Evolutionary conservation across 495 filamentous ascomycete genomes (phyloP).

Genomic region (Neurospora sp.): DNA sequence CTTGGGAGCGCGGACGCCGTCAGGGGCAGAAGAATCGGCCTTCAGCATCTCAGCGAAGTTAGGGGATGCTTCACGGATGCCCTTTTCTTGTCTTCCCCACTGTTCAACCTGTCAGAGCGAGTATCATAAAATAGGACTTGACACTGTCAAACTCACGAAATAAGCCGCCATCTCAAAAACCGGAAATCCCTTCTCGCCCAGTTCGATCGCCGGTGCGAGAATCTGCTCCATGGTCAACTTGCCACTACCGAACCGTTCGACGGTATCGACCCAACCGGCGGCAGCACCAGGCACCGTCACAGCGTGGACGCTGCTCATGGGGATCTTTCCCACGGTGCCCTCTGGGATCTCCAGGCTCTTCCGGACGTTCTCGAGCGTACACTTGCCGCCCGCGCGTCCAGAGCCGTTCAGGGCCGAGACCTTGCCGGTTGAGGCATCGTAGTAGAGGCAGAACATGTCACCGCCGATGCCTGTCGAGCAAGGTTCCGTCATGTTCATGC

Average conservation of each 20-base stretch:
- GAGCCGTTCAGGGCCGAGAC: constrained; percentile 86
- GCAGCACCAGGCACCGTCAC: constrained; percentile 85
- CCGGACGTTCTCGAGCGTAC: constrained; percentile 58
- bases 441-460: constrained; percentile 96
- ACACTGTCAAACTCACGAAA: constrained; percentile 44
- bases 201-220: constrained; percentile 69
- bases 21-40: constrained; percentile 48
- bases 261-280: constrained; percentile 86
- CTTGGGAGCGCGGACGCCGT: constrained; percentile 56
- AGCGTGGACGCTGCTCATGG: constrained; percentile 65
- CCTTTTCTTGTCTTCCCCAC: constrained; percentile 56
- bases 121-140: neutral
- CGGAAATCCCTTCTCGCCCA: constrained; percentile 83
- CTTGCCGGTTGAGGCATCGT: constrained; percentile 69
- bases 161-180: constrained; percentile 69
- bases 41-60: constrained; percentile 83
- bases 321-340: constrained; percentile 53
- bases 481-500: constrained; percentile 88
- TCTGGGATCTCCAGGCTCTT: constrained; percentile 57
- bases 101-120: constrained; percentile 17
- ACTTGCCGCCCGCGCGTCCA: constrained; percentile 63
- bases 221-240: constrained; percentile 71
- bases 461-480: constrained; percentile 93
- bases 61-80: constrained; percentile 61
- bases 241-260: constrained; percentile 87